Evolutionary conservation across 306 rosid species (phyloP), one percentile per base, ranked within the genome.

Genomic region (Dalbergia oliveri): DNA sequence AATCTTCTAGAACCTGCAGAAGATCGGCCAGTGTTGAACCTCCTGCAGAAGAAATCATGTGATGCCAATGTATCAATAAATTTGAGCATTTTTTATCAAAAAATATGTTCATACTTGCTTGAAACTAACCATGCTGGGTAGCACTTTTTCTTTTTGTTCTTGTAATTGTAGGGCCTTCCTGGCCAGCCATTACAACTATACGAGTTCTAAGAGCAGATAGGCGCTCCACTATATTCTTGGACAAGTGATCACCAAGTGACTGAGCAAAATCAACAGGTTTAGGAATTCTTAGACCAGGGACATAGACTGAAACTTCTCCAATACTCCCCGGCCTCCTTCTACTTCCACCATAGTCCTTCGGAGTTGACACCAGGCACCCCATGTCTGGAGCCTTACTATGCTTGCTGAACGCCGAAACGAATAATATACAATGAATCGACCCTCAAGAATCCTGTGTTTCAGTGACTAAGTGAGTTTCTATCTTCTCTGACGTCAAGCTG

Each of bases 221-320:
- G 49, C 94, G 91, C 68, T 95, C 99, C 53, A 90, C 89, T 80
- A 89, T 82, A 77, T 82, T 95, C 90, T 95, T 95, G 68, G 97
- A 91, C 76, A 93, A 87, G 86, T 80, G 82, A 80, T 93, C 94
- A 58, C 92, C 91, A 39, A 93, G 91, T 63, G 89, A 59, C 49
- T 86, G 92, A 39, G 88, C 66, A 92, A 93, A 93, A 89, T 95
- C 99, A 78, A 89, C 97, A 51, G 97, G 93, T 88, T 89, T 93
- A 53, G 99, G 98, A 82, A 93, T 90, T 72, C 99, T 87, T 79
- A 95, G 72, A 87, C 98, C 99, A 43, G 99, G 98, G 88, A 93
- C 98, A 79, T 95, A 95, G 33, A 90, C 97, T 23, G 94, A 95
- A 82, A 95, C 92, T 12, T 95, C 99, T 67, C 99, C 99, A 43